A percentile compares a stretch with the other conserved stretches of the same genome.
Conservation (phyloP, 2,329 filamentous ascomycete species). For the Diaporthe sp. region DNA sequence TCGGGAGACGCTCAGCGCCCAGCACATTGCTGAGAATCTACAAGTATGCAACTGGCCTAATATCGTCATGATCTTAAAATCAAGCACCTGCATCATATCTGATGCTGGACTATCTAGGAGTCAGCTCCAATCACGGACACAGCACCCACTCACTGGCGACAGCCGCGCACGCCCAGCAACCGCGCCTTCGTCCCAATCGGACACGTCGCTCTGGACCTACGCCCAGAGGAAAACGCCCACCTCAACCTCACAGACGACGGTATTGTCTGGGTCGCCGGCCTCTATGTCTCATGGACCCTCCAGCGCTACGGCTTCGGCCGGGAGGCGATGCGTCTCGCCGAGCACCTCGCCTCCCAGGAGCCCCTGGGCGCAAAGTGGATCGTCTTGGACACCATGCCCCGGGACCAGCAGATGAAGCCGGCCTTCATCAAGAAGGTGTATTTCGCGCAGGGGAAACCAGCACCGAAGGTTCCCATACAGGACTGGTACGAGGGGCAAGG, state of each 20-base stretch:
- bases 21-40: constrained; percentile 50
- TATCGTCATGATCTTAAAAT: not conserved
- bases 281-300: constrained; percentile 55
- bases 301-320: constrained; percentile 38
- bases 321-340: constrained; percentile 35
- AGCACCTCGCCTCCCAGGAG: constrained; percentile 14
- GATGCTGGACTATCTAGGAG: constrained; percentile 49
- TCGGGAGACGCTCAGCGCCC: constrained; percentile 48
- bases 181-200: constrained; percentile 55
- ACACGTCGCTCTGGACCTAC: constrained; percentile 55
- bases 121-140: constrained; percentile 52
- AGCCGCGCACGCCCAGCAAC: constrained; percentile 49
- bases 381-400: constrained; percentile 39
- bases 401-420: constrained; percentile 37
- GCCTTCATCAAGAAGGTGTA: constrained; percentile 32
- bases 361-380: constrained; percentile 23
- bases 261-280: constrained; percentile 54
- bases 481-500: constrained; percentile 41
- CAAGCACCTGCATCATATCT: not conserved
- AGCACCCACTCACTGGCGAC: constrained; percentile 48
- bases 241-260: constrained; percentile 49
- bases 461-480: constrained; percentile 30
- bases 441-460: constrained; percentile 19
- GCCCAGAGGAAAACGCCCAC: constrained; percentile 49
- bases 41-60: constrained; percentile 44